Evolutionary conservation across 2,329 filamentous ascomycete species (phyloP).

Genomic region (Epichloe bromicola): DNA sequence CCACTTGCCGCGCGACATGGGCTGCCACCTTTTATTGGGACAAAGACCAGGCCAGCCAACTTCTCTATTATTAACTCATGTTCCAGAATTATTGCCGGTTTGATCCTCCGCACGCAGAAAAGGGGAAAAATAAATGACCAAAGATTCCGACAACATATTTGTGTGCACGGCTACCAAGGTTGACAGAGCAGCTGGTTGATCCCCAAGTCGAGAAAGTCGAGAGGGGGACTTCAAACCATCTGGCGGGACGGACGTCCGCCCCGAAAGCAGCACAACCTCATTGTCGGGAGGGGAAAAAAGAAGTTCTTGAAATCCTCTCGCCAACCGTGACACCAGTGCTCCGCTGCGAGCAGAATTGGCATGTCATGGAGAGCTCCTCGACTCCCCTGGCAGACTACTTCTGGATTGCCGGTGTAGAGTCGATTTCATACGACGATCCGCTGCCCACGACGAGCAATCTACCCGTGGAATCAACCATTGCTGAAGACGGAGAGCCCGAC

Average conservation of each 20-base stretch:
- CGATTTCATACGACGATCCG: conserved; percentile 49
- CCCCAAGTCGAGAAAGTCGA: background rate
- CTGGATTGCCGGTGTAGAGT: conserved; percentile 62
- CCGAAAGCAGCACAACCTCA: background rate
- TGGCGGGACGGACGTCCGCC: conserved; percentile 4
- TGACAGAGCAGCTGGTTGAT: background rate
- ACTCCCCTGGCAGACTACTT: conserved; percentile 61
- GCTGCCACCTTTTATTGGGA: background rate
- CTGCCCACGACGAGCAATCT: conserved; percentile 17
- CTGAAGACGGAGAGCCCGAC: conserved; percentile 47
- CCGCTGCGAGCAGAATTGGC: conserved; percentile 18
- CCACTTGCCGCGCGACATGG: conserved; percentile 3
- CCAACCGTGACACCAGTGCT: background rate
- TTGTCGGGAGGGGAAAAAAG: background rate
- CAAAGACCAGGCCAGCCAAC: background rate
- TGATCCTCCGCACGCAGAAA: background rate
- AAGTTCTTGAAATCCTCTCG: background rate
- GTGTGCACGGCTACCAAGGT: background rate
- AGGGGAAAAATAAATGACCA: background rate
- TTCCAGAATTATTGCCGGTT: conserved; percentile 1
- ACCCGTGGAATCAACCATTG: conserved; percentile 44
- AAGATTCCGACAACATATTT: background rate
- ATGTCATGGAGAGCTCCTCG: conserved; percentile 48
- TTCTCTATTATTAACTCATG: background rate
- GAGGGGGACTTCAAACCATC: background rate